Evolutionary conservation across 208 protist genomes (phyloP).

Genomic region (Crithidia thermophila): DNA sequence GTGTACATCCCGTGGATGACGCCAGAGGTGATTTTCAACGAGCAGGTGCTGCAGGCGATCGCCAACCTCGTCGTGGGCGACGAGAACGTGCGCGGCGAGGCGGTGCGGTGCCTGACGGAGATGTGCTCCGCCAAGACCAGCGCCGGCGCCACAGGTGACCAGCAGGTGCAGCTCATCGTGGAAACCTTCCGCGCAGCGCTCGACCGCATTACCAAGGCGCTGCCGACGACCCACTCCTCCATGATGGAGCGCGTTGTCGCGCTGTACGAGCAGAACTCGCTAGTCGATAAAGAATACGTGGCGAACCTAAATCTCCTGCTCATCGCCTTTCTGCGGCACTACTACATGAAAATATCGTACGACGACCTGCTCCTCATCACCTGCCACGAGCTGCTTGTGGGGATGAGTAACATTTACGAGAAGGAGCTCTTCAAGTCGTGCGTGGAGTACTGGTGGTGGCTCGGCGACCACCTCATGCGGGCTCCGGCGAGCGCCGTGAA

Average conservation of each 20-base stretch:
- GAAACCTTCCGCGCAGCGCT: slow-evolving; percentile 71
- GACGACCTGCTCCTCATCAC: slow-evolving; percentile 75
- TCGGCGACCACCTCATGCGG: slow-evolving; percentile 73
- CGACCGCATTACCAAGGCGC: slow-evolving; percentile 58
- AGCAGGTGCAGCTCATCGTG: slow-evolving; percentile 62
- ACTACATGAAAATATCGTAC: slow-evolving; percentile 91
- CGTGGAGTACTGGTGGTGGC: slow-evolving; percentile 99
- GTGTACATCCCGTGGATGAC: slow-evolving; percentile 88
- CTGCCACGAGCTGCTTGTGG: slow-evolving; percentile 92
- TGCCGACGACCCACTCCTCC: slow-evolving; percentile 76
- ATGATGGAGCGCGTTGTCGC: slow-evolving; percentile 59
- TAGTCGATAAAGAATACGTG: slow-evolving; percentile 91
- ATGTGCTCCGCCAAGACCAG: slow-evolving; percentile 53
- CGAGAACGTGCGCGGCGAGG: slow-evolving; percentile 42
- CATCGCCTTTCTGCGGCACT: slow-evolving; percentile 92
- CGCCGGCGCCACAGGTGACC: slow-evolving; percentile 51
- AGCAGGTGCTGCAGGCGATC: slow-evolving; percentile 60
- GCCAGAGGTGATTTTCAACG: slow-evolving; percentile 76
- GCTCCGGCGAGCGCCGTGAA: slow-evolving; percentile 49
- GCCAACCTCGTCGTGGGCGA: slow-evolving; percentile 48
- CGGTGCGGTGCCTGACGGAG: slow-evolving; percentile 75
- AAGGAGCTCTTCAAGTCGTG: slow-evolving; percentile 99
- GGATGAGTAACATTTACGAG: slow-evolving; percentile 96
- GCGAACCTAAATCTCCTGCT: slow-evolving; percentile 92
- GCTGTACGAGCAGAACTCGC: slow-evolving; percentile 61